These are phyloP conservation scores for Helicocarpus griseus DNA, from an alignment of 2,329 filamentous ascomycete genomes.

Conservation along the genomic window DNA sequence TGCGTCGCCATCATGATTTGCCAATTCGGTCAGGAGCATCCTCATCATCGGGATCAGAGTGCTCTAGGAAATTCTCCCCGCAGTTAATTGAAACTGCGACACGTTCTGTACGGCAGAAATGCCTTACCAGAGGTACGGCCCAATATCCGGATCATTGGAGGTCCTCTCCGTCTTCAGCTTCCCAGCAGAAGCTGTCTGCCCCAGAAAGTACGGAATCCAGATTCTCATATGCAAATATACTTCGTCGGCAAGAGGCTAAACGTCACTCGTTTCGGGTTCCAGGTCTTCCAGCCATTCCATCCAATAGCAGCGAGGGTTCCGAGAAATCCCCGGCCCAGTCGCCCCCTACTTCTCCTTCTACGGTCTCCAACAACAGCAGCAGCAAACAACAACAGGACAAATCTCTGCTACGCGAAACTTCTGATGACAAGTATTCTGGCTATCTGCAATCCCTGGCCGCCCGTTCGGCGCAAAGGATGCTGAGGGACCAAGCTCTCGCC, in stretches of 20 bases:
- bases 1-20: neutral
- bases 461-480: slow-evolving; percentile 66
- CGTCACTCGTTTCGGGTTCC: slow-evolving; percentile 53
- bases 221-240: slow-evolving; percentile 36
- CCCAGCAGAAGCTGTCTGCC: neutral
- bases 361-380: slow-evolving; percentile 13
- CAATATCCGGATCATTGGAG: slow-evolving; percentile 57
- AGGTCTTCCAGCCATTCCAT: slow-evolving; percentile 52
- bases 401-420: slow-evolving; percentile 42
- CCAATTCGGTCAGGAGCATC: neutral
- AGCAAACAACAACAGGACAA: slow-evolving; percentile 6
- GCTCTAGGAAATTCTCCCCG: slow-evolving; percentile 54
- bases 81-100: slow-evolving; percentile 73
- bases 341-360: slow-evolving; percentile 16
- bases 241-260: slow-evolving; percentile 26
- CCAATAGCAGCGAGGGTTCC: slow-evolving; percentile 46
- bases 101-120: slow-evolving; percentile 58
- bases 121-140: slow-evolving; percentile 52
- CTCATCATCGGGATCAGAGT: neutral
- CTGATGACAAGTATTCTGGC: slow-evolving; percentile 64
- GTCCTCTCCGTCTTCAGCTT: neutral
- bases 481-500: slow-evolving; percentile 54
- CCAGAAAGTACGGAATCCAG: slow-evolving; percentile 34
- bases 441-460: slow-evolving; percentile 73
- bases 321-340: slow-evolving; percentile 17